Base-by-base conservation (phyloP, 805 yeast species). In the Candida jianshihensis region DNA sequence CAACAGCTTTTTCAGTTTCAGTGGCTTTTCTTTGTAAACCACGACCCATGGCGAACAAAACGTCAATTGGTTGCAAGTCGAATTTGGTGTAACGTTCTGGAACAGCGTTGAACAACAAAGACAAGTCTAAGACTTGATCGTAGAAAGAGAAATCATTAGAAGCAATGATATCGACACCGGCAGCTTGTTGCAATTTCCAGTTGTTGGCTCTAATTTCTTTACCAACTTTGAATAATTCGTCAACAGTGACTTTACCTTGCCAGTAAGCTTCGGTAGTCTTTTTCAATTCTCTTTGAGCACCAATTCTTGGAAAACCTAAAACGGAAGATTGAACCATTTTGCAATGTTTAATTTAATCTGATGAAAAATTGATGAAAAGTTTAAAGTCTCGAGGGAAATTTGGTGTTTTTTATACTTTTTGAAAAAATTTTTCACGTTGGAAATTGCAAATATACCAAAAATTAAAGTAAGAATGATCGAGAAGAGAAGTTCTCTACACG, bases 221-320 rank as follows among this genome's bases (percentile, higher is more conserved):
- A 71, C 97, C 98, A 56, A 83, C 89, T 59, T 85, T 76, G 66
- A 86, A 68, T 53, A 92, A 79, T 59, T 87, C 95, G 44, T 85
- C 97, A 49, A 75, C 84, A 47, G 82, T 57, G 57, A 81, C 81
- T 74, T 89, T 90, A 64, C 97, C 97, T 54, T 77, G 66, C 98
- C 98, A 92, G 90, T 92, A 92, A 64, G 95, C 84, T 75, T 92
- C 98, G 55, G 98, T 92, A 68, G 87, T 86, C 73, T 92, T 92
- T 75, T 92, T 92, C 69, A 92, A 81, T 75, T 92, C 98, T 80
- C 98, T 92, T 75, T 88, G 88, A 58, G 96, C 92, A 61, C 98
- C 98, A 62, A 90, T 92, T 77, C 98, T 92, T 73, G 98, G 98
- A 92, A 92, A 92, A 68, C 98, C 98, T 71, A 92, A 79, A 57